Evolutionary conservation across 2,329 filamentous ascomycete species (phyloP).

Genomic region (Elsinoe arachidis): DNA sequence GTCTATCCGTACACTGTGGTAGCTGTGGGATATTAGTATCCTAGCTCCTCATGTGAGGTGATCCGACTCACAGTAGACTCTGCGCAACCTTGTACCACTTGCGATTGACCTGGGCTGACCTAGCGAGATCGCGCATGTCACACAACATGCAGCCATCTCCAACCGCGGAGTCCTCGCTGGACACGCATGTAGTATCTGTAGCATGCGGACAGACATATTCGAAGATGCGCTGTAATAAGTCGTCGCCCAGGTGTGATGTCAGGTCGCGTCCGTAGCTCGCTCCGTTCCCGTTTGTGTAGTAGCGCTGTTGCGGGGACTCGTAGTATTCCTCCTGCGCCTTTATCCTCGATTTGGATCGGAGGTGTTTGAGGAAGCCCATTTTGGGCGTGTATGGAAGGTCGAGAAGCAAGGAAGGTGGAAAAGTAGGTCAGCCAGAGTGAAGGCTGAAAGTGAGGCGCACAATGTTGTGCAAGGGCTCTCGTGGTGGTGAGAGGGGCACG

Average conservation of each 20-base stretch:
- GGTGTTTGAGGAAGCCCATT: conserved; percentile 45
- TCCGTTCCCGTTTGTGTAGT: conserved; percentile 9
- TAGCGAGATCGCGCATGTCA: conserved; percentile 78
- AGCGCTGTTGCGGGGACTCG: conserved; percentile 13
- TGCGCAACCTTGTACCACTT: conserved; percentile 58
- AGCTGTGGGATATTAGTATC: conserved; percentile 43
- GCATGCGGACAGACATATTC: conserved; percentile 74
- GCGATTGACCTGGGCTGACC: conserved; percentile 65
- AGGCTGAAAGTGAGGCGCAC: background rate
- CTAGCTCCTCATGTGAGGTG: background rate
- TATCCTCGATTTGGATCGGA: conserved; percentile 36
- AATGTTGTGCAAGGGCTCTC: background rate
- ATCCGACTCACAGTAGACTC: conserved; percentile 51
- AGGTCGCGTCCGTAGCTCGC: conserved; percentile 31
- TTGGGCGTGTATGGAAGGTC: background rate
- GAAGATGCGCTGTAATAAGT: conserved; percentile 72
- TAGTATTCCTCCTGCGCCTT: conserved; percentile 21
- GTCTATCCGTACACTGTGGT: conserved; percentile 85
- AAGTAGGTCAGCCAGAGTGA: background rate
- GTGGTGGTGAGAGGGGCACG: conserved; percentile 1
- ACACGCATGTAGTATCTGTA: conserved; percentile 66
- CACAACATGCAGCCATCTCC: conserved; percentile 87
- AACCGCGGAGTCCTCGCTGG: conserved; percentile 69
- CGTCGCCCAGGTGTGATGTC: conserved; percentile 49
- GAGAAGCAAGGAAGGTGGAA: conserved; percentile 4